Evolutionary conservation across 306 rosid genomes (phyloP).

Genomic region (Arachis hypogaea): DNA sequence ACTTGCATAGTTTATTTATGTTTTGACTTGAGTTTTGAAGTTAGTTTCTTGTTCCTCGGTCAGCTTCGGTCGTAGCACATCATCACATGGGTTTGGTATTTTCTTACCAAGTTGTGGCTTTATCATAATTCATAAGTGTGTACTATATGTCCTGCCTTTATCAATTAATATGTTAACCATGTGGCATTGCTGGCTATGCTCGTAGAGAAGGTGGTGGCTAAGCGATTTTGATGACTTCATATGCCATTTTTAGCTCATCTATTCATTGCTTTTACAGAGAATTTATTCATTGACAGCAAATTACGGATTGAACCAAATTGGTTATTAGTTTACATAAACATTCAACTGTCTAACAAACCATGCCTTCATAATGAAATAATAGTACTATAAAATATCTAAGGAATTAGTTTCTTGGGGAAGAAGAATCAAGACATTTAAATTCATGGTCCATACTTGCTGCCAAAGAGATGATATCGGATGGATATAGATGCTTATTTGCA

Average conservation of each 20-base stretch:
- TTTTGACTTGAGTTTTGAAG: constrained; percentile 1
- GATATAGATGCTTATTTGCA: too few relatives aligned
- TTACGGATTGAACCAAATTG: background rate
- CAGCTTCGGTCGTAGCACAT: constrained; percentile 26
- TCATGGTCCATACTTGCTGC: too few relatives aligned
- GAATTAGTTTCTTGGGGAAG: too few relatives aligned
- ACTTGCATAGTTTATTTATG: background rate
- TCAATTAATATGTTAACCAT: constrained; percentile 51
- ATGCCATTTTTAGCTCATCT: constrained; percentile 36
- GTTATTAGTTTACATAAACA: too few relatives aligned
- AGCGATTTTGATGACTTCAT: constrained; percentile 70
- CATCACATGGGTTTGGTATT: constrained; percentile 21
- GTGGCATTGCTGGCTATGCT: constrained; percentile 68
- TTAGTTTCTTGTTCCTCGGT: constrained; percentile 29
- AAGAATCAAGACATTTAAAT: too few relatives aligned
- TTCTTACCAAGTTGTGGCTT: constrained; percentile 10
- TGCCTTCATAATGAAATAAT: too few relatives aligned
- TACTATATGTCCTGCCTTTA: constrained; percentile 25
- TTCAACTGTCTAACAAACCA: too few relatives aligned
- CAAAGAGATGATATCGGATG: too few relatives aligned
- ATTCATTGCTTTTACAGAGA: background rate
- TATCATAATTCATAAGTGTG: background rate
- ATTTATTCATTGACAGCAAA: background rate
- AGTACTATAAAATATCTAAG: too few relatives aligned
- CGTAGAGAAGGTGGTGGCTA: constrained; percentile 61